A percentile compares a stretch with the other conserved stretches of the same genome.
phyloP scores from a whole-genome alignment of 2,329 filamentous ascomycete species.

The Colletotrichum sp. region DNA sequence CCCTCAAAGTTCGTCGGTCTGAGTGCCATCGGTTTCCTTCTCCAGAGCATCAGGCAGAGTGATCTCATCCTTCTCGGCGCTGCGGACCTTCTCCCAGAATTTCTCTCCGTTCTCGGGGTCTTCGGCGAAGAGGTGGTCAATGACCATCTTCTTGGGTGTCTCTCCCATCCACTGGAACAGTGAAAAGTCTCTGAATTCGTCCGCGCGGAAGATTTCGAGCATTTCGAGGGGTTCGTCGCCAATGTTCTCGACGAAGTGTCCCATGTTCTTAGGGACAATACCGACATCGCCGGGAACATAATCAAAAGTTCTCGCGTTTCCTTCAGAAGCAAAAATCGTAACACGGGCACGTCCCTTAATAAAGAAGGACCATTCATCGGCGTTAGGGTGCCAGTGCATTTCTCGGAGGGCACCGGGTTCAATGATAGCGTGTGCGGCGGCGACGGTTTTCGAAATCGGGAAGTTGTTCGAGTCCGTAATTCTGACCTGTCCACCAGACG shows the following conservation, averaged over 20 bases:
- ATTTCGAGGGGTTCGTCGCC: conserved; percentile 77
- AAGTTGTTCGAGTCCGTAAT: conserved; percentile 80
- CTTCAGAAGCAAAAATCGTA: conserved; percentile 75
- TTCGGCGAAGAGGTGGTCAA: conserved; percentile 70
- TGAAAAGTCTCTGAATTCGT: conserved; percentile 75
- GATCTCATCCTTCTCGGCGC: conserved; percentile 64
- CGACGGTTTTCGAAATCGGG: conserved; percentile 73
- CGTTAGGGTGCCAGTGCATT: conserved; percentile 84
- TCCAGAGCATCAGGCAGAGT: conserved; percentile 32
- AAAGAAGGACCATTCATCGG: conserved; percentile 85
- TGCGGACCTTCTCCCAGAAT: conserved; percentile 67
- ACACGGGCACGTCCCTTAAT: conserved; percentile 74
- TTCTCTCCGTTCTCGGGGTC: conserved; percentile 65
- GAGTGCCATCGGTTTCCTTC: neutral
- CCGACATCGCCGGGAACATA: conserved; percentile 78
- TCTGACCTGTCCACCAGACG: conserved; percentile 72
- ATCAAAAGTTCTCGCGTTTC: conserved; percentile 76
- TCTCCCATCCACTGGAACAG: conserved; percentile 81
- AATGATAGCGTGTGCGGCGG: conserved; percentile 74
- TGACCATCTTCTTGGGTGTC: conserved; percentile 69
- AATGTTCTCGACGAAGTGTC: conserved; percentile 83
- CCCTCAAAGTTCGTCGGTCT: conserved; percentile 10
- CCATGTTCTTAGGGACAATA: conserved; percentile 78
- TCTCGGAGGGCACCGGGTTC: conserved; percentile 75
- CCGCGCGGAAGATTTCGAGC: conserved; percentile 76